Base-by-base conservation (phyloP, 1,284 basidiomycete species). In the Fomitopsis pinicola region DNA sequence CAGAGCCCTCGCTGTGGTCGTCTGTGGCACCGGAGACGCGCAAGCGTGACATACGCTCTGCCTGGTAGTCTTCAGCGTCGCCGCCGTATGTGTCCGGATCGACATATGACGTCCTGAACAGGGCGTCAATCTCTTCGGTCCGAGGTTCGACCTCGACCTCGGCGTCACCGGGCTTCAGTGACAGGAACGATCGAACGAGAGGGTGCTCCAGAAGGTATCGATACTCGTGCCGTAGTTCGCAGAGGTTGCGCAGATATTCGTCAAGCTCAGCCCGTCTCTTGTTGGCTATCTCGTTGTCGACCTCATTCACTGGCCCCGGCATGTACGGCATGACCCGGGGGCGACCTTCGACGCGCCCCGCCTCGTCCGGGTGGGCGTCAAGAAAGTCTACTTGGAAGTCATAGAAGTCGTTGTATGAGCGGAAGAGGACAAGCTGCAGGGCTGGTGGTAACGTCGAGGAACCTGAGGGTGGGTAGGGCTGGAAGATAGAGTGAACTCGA, bases 391-490 rank as follows among this genome's bases (percentile, higher is more conserved):
- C 91, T 72, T 99, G 97, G 75, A 98, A 98, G 69, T 97, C 94
- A 78, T 97, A 97, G 76, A 99, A 99, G 75, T 99, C 96, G 71
- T 97, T 93, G 79, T 99, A 99, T 17, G 94, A 87, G 57, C 97
- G 87, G 77, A 97, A 98, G 45, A 99, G 83, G 65, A 96, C 89
- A 58, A 99, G 86, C 33, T 93, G 88, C 69, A 88, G 91, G 14
- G 91, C 87, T 4, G 82, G 83, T 44, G 86, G 89, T 46, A 89
- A 80, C 42, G 71, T 71, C 57, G 74, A 74, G 53, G 81, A 80
- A 28, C 80, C 83, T 3, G 82, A 72, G 6, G 80, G 76, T 62
- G 84, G 82, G 68, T 91, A 93, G 0, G 94, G 93, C 64, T 95
- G 89, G 76, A 90, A 98, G 53, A 89, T 77, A 52, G 92, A 95